Percentiles rank a stretch among this genome's conserved stretches.
Evolutionary conservation across 2,329 filamentous ascomycete species (phyloP).

Genomic region (Colletotrichum tofieldiae): DNA sequence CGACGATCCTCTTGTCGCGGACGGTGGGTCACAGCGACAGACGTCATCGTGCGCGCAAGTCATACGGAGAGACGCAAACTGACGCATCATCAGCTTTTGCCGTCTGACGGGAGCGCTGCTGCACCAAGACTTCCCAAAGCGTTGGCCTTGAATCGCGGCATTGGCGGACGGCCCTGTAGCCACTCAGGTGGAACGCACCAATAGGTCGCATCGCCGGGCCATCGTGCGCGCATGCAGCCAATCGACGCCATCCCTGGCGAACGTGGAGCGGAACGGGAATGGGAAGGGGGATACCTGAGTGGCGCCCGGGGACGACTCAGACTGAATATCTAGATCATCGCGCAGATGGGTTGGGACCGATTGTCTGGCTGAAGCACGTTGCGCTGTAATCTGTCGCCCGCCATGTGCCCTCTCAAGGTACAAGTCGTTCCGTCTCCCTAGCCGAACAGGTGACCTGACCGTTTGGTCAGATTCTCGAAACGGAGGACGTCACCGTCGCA

Average conservation of each 20-base stretch:
- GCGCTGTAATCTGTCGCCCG: not conserved
- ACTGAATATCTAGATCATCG: conserved; percentile 12
- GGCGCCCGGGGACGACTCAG: conserved; percentile 22
- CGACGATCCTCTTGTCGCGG: not conserved
- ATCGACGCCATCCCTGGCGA: conserved; percentile 28
- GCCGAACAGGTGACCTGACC: not conserved
- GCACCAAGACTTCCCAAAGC: conserved; percentile 24
- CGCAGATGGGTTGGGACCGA: not conserved
- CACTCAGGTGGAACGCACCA: conserved; percentile 28
- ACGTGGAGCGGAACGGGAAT: conserved; percentile 24
- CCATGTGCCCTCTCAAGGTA: not conserved
- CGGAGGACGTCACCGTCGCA: conserved; percentile 11
- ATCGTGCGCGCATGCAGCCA: conserved; percentile 37
- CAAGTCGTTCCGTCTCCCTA: not conserved
- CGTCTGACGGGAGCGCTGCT: not conserved
- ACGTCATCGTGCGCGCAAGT: conserved; percentile 33
- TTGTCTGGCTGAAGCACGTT: not conserved
- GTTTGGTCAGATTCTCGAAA: conserved; percentile 7
- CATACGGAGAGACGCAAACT: not conserved
- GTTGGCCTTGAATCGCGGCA: conserved; percentile 15
- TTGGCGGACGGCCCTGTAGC: conserved; percentile 17
- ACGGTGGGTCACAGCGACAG: not conserved
- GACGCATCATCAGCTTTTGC: conserved; percentile 12
- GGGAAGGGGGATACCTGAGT: not conserved
- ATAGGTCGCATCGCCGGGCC: conserved; percentile 32